Evolutionary conservation across 345 rosid genomes (phyloP).

Genomic region (Eucalyptus coolabah): DNA sequence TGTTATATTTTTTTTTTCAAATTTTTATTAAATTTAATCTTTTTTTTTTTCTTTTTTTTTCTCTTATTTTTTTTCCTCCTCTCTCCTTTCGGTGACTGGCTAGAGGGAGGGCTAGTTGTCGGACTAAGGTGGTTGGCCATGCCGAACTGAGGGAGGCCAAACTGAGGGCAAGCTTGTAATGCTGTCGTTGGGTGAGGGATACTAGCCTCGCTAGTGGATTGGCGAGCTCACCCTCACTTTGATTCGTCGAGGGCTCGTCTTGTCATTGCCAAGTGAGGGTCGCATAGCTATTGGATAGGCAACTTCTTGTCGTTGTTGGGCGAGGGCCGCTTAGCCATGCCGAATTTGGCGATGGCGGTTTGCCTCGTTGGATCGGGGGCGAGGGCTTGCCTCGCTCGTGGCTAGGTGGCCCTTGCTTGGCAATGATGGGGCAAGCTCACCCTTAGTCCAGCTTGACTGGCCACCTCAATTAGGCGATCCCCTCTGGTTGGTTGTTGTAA

Average conservation of each 20-base stretch:
- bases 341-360: accelerated
- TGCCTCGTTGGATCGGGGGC: accelerated
- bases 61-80: no score
- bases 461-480: accelerated
- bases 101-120: accelerated
- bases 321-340: accelerated
- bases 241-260: accelerated
- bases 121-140: accelerated
- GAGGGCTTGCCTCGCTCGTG: accelerated
- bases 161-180: accelerated
- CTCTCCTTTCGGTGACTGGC: no score
- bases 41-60: no score
- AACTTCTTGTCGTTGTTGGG: no score
- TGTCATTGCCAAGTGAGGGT: accelerated
- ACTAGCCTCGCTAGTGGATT: accelerated
- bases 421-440: accelerated
- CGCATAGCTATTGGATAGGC: no score
- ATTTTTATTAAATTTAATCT: no score
- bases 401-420: no score
- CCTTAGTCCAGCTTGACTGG: accelerated
- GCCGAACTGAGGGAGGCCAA: accelerated
- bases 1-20: no score
- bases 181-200: accelerated
- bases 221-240: accelerated
- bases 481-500: accelerated